Base-by-base conservation (phyloP, 768 basidiomycete species). In the Rhizopogon vulgaris region DNA sequence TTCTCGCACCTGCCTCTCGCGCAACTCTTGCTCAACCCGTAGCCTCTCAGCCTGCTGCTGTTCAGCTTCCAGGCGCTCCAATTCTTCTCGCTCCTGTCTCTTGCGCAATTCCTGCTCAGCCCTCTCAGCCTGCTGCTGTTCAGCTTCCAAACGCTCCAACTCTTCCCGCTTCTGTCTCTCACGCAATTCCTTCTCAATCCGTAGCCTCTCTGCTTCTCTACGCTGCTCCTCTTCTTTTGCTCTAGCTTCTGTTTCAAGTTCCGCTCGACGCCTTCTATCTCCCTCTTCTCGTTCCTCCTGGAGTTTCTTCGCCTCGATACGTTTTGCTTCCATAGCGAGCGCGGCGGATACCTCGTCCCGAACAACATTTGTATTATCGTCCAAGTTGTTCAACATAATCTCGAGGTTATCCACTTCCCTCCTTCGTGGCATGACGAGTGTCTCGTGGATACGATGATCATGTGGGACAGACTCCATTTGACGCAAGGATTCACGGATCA, bases 341-440 rank as follows among this genome's bases (percentile, higher is more conserved):
- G 69, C 63, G 46, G 70, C 69, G 34, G 82, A 71, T 36, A 69
- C 53, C 17, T 70, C 68, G 24, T 72, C 54, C 52, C 71, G 63
- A 17, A 73, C 49, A 25, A 53, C 38, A 1, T 52, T 51, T 5
- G 64, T 57, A 42, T 54, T 71, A 51, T 79, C 74, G 38, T 71
- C 63, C 79, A 81, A 87, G 1, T 68, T 63, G 36, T 66, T 73
- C 43, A 80, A 67, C 38, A 71, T 73, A 15, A 72, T 54, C 55
- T 83, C 79, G 0, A 74, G 68, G 54, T 82, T 78, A 57, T 83
- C 76, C 14, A 80, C 70, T 6, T 73, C 71, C 51, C 74, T 70
- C 39, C 69, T 66, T 40, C 86, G 77, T 11, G 80, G 64, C 17
- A 70, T 64, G 51, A 79, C 73, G 1, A 89, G 51, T 18, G 62